Evolutionary conservation across 768 basidiomycete species (phyloP).

Genomic region (Leccinum uliginosum): DNA sequence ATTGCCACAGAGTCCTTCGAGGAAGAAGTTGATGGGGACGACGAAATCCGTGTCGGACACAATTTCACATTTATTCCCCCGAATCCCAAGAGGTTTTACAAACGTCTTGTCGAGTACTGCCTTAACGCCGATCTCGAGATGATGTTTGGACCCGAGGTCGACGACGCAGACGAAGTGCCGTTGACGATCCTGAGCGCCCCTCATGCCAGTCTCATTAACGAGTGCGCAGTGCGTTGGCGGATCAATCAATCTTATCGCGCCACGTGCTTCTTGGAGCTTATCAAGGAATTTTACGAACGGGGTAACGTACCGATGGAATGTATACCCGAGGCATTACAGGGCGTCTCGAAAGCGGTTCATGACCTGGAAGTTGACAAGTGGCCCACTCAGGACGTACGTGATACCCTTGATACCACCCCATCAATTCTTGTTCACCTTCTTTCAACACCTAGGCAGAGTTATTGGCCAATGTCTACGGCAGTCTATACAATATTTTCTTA

Average conservation of each 20-base stretch:
- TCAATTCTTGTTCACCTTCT: slow-evolving; percentile 3
- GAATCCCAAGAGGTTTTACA: slow-evolving; percentile 82
- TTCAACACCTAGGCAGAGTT: slow-evolving; percentile 52
- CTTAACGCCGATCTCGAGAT: slow-evolving; percentile 81
- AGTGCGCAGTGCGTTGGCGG: slow-evolving; percentile 88
- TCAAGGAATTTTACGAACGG: slow-evolving; percentile 82
- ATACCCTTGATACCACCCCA: neutral
- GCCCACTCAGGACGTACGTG: slow-evolving; percentile 77
- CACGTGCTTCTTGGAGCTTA: slow-evolving; percentile 78
- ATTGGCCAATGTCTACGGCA: slow-evolving; percentile 61
- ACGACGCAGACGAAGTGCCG: slow-evolving; percentile 93
- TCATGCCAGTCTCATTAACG: slow-evolving; percentile 81
- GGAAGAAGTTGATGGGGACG: slow-evolving; percentile 52
- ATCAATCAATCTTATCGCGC: slow-evolving; percentile 76
- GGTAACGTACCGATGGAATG: slow-evolving; percentile 93
- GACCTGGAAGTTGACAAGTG: slow-evolving; percentile 74
- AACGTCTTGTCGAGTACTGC: slow-evolving; percentile 76
- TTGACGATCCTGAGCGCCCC: slow-evolving; percentile 79
- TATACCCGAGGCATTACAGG: slow-evolving; percentile 82
- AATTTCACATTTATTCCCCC: slow-evolving; percentile 90
- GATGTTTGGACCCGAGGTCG: slow-evolving; percentile 87
- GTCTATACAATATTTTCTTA: slow-evolving; percentile 83
- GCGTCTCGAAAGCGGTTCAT: slow-evolving; percentile 62
- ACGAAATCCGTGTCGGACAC: slow-evolving; percentile 67
- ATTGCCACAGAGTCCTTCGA: slow-evolving; percentile 31